Evolutionary conservation across 2,329 filamentous ascomycete genomes (phyloP).

Genomic region (Sodiomyces alkalinus): DNA sequence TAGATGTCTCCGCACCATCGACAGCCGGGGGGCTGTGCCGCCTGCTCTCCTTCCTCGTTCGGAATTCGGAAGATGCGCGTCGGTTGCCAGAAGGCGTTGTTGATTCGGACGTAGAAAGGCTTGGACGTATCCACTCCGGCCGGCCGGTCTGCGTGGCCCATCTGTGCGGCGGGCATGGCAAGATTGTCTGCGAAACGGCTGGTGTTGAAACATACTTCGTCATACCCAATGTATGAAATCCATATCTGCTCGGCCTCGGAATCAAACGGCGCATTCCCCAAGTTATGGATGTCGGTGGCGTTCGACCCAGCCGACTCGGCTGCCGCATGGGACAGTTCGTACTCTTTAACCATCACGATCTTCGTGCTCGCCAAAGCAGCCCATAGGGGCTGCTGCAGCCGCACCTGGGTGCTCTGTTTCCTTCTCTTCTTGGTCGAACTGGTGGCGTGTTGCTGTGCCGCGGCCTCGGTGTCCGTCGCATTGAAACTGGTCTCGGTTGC

Average conservation of each 20-base stretch:
- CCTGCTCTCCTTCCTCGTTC: slow-evolving; percentile 13
- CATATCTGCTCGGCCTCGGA: slow-evolving; percentile 58
- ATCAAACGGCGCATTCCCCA: slow-evolving; percentile 61
- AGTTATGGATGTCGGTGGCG: slow-evolving; percentile 61
- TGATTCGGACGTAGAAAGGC: slow-evolving; percentile 66
- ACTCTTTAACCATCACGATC: slow-evolving; percentile 88
- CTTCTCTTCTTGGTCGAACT: slow-evolving; percentile 65
- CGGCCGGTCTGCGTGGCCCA: slow-evolving; percentile 18
- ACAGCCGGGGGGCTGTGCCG: slow-evolving; percentile 21
- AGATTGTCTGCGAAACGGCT: slow-evolving; percentile 40
- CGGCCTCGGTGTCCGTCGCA: slow-evolving; percentile 35
- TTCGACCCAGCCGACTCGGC: slow-evolving; percentile 60
- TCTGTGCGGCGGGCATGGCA: slow-evolving; percentile 8
- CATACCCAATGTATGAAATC: slow-evolving; percentile 66
- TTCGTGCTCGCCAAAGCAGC: slow-evolving; percentile 90
- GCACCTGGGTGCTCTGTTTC: slow-evolving; percentile 81
- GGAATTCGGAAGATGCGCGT: slow-evolving; percentile 48
- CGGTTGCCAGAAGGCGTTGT: slow-evolving; percentile 67
- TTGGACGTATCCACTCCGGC: slow-evolving; percentile 51
- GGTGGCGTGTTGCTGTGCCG: slow-evolving; percentile 38
- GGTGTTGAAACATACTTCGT: slow-evolving; percentile 63
- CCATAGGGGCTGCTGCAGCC: slow-evolving; percentile 86
- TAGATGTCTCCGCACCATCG: slow-evolving; percentile 61
- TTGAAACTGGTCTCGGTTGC: slow-evolving; percentile 19
- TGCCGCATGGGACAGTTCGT: slow-evolving; percentile 65